Percentiles rank a stretch among this genome's conserved stretches.
Conservation (phyloP, 164 flowering plant species). For the Hamamelis virginiana region DNA sequence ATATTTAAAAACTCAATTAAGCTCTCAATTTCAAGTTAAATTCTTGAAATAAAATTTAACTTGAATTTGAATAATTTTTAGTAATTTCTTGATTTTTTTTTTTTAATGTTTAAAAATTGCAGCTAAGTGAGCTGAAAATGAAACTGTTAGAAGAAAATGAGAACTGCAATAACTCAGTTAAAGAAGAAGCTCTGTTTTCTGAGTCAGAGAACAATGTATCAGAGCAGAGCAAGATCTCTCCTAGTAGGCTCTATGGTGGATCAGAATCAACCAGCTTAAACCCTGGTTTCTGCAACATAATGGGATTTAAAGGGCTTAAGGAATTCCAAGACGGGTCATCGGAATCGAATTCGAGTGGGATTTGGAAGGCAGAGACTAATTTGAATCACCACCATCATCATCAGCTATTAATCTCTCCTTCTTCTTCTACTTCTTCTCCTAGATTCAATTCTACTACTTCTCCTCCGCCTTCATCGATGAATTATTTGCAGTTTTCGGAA, state of each 20-base stretch:
- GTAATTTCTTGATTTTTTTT: neutral
- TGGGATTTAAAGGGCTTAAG: neutral
- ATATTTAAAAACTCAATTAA: too few relatives aligned
- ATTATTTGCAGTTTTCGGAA: constrained; percentile 15
- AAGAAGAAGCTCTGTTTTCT: constrained; percentile 18
- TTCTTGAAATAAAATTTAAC: neutral
- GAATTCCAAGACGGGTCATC: constrained; percentile 10
- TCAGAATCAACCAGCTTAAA: neutral
- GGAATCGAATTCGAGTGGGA: constrained; percentile 9
- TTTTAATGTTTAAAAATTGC: neutral
- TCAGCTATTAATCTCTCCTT: neutral
- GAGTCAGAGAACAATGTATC: constrained; percentile 11
- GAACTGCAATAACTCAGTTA: constrained; percentile 16
- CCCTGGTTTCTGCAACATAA: neutral
- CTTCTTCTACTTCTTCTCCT: neutral
- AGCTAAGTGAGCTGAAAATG: constrained; percentile 31
- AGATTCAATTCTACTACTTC: constrained; percentile 3
- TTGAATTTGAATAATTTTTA: neutral
- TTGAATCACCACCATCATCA: neutral
- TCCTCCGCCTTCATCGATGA: constrained; percentile 2
- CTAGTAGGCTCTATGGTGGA: neutral
- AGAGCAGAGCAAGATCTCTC: constrained; percentile 9
- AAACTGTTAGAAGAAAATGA: constrained; percentile 19
- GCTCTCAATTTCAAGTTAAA: neutral
- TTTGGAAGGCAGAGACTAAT: constrained; percentile 4